Evolutionary conservation across 1,284 basidiomycete genomes (phyloP), one percentile per base, ranked within the genome.

Genomic region (Ustilago lituana): DNA sequence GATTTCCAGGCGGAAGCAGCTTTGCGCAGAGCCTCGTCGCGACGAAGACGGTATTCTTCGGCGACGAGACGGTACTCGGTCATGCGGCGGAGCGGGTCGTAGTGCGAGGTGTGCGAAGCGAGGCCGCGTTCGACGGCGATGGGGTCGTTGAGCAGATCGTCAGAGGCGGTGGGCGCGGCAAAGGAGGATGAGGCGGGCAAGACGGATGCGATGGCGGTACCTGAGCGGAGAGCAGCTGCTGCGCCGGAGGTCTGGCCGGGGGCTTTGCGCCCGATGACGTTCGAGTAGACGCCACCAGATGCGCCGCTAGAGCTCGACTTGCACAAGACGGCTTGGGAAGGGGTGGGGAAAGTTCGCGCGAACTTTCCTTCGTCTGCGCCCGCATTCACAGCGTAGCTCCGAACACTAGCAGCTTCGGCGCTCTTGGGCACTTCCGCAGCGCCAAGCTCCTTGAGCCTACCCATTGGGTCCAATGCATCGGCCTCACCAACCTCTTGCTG

Each of bases 1-100:
- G 49, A 27, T 37, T 66, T 58, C 62, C 66, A 77, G 0, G 73
- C 63, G 0, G 43, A 38, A 12, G 74, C 76, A 0, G 82, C 83
- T 24, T 77, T 76, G 24, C 76, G 64, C 37, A 83, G 68, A 6
- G 76, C 79, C 29, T 75, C 74, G 48, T 82, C 73, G 11, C 83
- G 73, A 19, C 76, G 76, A 41, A 55, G 57, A 10, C 77, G 71
- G 27, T 79, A 80, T 36, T 82, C 79, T 32, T 69, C 70, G 4
- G 73, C 72, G 10, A 75, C 48, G 3, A 57, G 44, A 7, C 57
- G 56, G 35, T 72, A 74, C 38, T 77, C 73, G 33, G 62, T 39
- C 67, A 65, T 65, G 15, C 67, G 46, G 12, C 67, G 61, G 15
- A 60, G 19, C 1, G 67, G 67, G 26, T 72, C 72, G 43, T 58